Conservation (phyloP, 192 early-diverging fungal genomes). For the Backusella tarrabulga region DNA sequence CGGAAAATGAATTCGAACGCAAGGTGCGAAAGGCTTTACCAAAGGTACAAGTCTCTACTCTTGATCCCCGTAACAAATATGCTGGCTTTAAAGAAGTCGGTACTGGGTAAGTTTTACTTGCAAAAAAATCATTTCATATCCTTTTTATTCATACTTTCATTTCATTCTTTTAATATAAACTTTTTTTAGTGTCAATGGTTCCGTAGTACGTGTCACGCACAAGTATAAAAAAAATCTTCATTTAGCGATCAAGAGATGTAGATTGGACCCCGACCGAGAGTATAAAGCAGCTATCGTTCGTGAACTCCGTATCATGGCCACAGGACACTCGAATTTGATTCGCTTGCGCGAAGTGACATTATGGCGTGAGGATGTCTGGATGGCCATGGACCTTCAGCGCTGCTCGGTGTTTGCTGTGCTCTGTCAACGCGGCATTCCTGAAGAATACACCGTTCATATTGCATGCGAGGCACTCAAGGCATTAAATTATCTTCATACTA, state of each 20-base stretch:
- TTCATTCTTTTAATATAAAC: background rate
- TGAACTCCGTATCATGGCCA: conserved; percentile 39
- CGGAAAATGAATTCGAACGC: conserved; percentile 35
- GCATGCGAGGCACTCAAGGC: conserved; percentile 38
- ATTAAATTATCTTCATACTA: conserved; percentile 37
- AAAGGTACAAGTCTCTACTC: conserved; percentile 21
- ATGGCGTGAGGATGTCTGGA: conserved; percentile 41
- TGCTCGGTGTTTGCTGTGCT: conserved; percentile 41
- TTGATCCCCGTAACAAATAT: conserved; percentile 30
- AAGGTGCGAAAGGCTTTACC: conserved; percentile 25
- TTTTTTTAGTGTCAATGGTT: conserved; percentile 31
- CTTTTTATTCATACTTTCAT: background rate
- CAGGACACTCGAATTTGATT: conserved; percentile 32
- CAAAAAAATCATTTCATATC: background rate
- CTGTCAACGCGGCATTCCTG: conserved; percentile 38
- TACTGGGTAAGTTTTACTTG: conserved; percentile 14
- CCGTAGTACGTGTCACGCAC: conserved; percentile 31
- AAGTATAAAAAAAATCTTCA: conserved; percentile 26
- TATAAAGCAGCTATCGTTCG: conserved; percentile 38
- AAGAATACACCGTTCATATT: conserved; percentile 38
- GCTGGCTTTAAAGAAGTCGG: conserved; percentile 21
- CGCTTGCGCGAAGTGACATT: conserved; percentile 35
- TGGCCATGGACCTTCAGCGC: conserved; percentile 39
- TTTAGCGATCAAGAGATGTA: conserved; percentile 40
- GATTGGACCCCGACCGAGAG: conserved; percentile 34